These are phyloP conservation scores for Coemansia sp. DNA, from an alignment of 192 early-diverging fungal species.

Conservation along the genomic window DNA sequence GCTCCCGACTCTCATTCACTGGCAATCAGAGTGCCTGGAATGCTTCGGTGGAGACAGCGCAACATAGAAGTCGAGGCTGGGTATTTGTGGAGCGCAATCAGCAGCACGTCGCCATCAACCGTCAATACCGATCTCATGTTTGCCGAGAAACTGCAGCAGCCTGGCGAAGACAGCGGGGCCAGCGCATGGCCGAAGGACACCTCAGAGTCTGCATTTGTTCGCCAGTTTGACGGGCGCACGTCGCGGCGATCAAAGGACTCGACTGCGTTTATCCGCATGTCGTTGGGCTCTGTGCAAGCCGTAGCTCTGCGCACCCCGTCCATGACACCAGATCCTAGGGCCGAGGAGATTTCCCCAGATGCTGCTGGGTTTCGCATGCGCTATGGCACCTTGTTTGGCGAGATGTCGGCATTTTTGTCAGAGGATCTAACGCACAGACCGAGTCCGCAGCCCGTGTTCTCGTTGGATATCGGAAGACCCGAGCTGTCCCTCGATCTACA, in stretches of 20 bases:
- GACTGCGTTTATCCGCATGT: conserved; percentile 38
- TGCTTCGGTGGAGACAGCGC: conserved; percentile 52
- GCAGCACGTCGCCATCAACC: conserved; percentile 22
- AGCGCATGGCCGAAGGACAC: conserved; percentile 20
- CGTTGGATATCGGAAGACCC: conserved; percentile 33
- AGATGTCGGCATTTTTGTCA: conserved; percentile 55
- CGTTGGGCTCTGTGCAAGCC: conserved; percentile 35
- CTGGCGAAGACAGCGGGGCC: not conserved
- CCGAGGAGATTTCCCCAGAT: conserved; percentile 35
- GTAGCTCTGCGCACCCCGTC: conserved; percentile 41
- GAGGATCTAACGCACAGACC: conserved; percentile 46
- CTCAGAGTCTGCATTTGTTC: conserved; percentile 18
- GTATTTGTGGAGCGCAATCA: conserved; percentile 49
- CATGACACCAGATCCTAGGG: conserved; percentile 49
- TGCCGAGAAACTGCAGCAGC: conserved; percentile 5
- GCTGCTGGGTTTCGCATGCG: conserved; percentile 38
- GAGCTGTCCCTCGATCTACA: conserved; percentile 44
- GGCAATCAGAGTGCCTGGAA: conserved; percentile 32
- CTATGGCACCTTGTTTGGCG: conserved; percentile 39
- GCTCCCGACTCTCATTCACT: conserved; percentile 14
- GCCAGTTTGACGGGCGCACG: conserved; percentile 16
- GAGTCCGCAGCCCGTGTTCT: conserved; percentile 43
- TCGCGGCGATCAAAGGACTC: conserved; percentile 40
- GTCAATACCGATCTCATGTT: conserved; percentile 10
- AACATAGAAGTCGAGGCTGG: conserved; percentile 39